These are phyloP conservation scores for Beauveria rudraprayagi DNA, from an alignment of 2,329 filamentous ascomycete genomes.

Conservation along the genomic window DNA sequence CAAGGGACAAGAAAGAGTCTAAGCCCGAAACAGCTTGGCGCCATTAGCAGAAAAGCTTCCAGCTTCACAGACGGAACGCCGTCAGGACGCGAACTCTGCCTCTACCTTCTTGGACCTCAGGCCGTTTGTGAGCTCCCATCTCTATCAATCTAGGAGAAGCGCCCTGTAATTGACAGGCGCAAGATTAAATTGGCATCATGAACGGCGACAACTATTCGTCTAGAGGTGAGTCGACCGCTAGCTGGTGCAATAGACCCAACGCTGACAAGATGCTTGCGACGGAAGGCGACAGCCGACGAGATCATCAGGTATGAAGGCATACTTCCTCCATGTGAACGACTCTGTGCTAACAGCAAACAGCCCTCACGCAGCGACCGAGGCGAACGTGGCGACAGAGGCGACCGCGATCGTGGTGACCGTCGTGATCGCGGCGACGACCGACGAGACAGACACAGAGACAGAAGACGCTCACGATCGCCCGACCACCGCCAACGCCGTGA, in stretches of 20 bases:
- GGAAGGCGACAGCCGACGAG: constrained; percentile 43
- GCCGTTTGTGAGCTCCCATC: constrained; percentile 12
- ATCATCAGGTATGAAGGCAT: constrained; percentile 41
- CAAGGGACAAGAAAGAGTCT: not conserved
- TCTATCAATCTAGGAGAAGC: constrained; percentile 13
- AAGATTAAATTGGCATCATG: constrained; percentile 43
- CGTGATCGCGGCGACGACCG: constrained; percentile 26
- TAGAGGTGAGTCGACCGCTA: constrained; percentile 50
- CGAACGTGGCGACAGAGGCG: constrained; percentile 22
- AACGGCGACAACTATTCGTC: constrained; percentile 79
- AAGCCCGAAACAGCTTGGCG: constrained; percentile 6
- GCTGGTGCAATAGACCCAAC: constrained; percentile 14
- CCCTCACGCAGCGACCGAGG: constrained; percentile 23
- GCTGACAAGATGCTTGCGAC: constrained; percentile 15
- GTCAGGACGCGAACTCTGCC: constrained; percentile 11
- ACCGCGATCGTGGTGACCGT: constrained; percentile 24
- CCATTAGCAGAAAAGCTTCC: constrained; percentile 13
- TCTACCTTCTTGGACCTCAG: not conserved
- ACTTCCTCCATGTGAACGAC: not conserved
- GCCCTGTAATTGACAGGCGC: constrained; percentile 12
- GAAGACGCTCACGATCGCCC: constrained; percentile 80
- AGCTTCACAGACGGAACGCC: constrained; percentile 5
- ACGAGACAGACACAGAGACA: constrained; percentile 31
- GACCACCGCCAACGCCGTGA: constrained; percentile 65
- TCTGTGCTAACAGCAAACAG: constrained; percentile 19